Percentiles rank a stretch among this genome's conserved stretches.
These are phyloP conservation scores for Nothophaeocryptopus gaeumannii DNA, from an alignment of 2,329 filamentous ascomycete species.

Conservation along the genomic window DNA sequence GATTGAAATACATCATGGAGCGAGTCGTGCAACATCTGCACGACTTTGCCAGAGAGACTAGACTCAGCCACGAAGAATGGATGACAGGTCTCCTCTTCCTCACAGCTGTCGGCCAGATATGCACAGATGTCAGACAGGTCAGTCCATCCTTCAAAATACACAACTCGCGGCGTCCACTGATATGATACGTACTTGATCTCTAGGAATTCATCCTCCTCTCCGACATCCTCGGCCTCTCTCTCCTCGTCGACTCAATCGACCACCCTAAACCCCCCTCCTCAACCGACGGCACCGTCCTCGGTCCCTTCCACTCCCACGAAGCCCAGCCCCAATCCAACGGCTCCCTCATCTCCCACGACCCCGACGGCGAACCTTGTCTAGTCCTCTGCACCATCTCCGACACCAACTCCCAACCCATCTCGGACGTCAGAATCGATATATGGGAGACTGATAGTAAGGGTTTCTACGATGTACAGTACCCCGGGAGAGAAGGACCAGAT, in stretches of 20 bases:
- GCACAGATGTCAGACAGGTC: slow-evolving; percentile 69
- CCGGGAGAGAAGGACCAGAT: slow-evolving; percentile 61
- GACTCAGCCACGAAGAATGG: slow-evolving; percentile 75
- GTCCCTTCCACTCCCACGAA: slow-evolving; percentile 81
- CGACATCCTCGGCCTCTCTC: slow-evolving; percentile 73
- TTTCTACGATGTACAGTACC: slow-evolving; percentile 78
- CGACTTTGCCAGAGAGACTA: slow-evolving; percentile 76
- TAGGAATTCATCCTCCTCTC: slow-evolving; percentile 72
- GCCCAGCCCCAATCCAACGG: slow-evolving; percentile 59
- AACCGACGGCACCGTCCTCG: slow-evolving; percentile 77
- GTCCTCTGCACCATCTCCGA: slow-evolving; percentile 72
- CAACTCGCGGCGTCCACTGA: background rate
- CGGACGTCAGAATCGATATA: slow-evolving; percentile 70
- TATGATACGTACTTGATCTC: background rate
- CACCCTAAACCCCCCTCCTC: slow-evolving; percentile 69
- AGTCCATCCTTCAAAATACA: slow-evolving; percentile 16
- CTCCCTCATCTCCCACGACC: slow-evolving; percentile 63
- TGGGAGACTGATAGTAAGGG: slow-evolving; percentile 84
- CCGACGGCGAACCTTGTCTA: slow-evolving; percentile 66
- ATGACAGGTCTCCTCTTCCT: slow-evolving; percentile 71
- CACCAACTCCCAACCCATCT: slow-evolving; percentile 59
- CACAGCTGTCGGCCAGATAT: slow-evolving; percentile 69
- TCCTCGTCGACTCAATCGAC: slow-evolving; percentile 78
- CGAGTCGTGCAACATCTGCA: slow-evolving; percentile 74
- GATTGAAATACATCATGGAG: slow-evolving; percentile 70